Percentiles rank a stretch among this genome's conserved stretches.
Evolutionary conservation across 73 alveolate species (phyloP).

Genomic region (Paramecium bursaria): DNA sequence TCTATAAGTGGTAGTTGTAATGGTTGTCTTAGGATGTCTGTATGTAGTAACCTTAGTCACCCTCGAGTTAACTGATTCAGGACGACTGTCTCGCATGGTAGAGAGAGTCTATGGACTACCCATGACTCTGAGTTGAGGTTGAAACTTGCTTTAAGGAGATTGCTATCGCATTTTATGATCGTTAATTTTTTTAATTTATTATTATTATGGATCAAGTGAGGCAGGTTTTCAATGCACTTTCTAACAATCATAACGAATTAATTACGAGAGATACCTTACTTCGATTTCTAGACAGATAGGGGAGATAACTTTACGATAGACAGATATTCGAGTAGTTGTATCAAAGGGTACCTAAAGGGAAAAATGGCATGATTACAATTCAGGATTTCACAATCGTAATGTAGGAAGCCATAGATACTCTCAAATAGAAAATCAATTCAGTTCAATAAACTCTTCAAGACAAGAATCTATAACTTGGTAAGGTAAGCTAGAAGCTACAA

Average conservation of each 20-base stretch:
- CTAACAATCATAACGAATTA: background rate
- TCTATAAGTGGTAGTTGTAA: slow-evolving; percentile 56
- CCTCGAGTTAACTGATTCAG: slow-evolving; percentile 44
- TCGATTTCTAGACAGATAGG: slow-evolving; percentile 23
- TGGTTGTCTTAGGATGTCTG: slow-evolving; percentile 47
- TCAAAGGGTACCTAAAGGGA: background rate
- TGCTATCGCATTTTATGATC: background rate
- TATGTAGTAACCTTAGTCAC: slow-evolving; percentile 43
- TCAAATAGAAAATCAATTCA: slow-evolving; percentile 43
- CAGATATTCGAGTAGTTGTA: slow-evolving; percentile 25
- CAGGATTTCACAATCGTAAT: slow-evolving; percentile 19
- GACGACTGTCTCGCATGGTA: slow-evolving; percentile 1
- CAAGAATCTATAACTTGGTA: too few relatives aligned
- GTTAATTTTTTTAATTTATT: slow-evolving; percentile 22
- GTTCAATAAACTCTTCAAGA: too few relatives aligned
- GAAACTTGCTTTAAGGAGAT: slow-evolving; percentile 12
- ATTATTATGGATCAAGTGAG: background rate
- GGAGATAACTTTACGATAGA: slow-evolving; percentile 24
- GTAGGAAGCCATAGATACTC: slow-evolving; percentile 26
- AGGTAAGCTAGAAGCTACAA: too few relatives aligned
- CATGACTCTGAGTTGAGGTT: slow-evolving; percentile 31
- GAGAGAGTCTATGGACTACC: too few relatives aligned
- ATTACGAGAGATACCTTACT: slow-evolving; percentile 19
- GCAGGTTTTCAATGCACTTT: slow-evolving; percentile 3
- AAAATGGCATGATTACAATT: background rate